phyloP scores from a whole-genome alignment of 139 green algal species.

The Chlamydomonas schloesseri region DNA sequence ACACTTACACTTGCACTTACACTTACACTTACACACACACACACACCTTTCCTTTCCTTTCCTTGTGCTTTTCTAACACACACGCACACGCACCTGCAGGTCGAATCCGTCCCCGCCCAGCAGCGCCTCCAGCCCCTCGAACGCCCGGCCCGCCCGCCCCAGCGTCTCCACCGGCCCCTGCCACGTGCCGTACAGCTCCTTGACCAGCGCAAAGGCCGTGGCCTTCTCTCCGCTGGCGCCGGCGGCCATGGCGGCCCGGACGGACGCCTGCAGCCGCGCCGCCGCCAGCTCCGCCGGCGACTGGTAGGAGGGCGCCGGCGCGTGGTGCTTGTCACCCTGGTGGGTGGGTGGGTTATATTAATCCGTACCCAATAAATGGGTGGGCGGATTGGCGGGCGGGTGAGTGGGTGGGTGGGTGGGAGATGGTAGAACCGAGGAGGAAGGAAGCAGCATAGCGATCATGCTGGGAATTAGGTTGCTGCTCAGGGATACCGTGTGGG shows the following conservation, averaged over 20 bases:
- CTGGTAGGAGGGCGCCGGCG: background rate
- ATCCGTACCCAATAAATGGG: too few relatives aligned
- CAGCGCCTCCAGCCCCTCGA: constrained; percentile 87
- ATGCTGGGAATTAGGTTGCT: too few relatives aligned
- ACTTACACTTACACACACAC: too few relatives aligned
- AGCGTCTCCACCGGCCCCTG: constrained; percentile 74
- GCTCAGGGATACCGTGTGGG: too few relatives aligned
- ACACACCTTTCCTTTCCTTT: too few relatives aligned
- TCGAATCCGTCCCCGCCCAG: constrained; percentile 81
- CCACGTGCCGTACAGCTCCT: constrained; percentile 72
- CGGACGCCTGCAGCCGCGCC: background rate
- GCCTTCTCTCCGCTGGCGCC: constrained; percentile 31
- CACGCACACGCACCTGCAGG: constrained; percentile 61
- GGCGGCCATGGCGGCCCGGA: constrained; percentile 2
- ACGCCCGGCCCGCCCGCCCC: constrained; percentile 76
- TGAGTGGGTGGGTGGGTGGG: too few relatives aligned
- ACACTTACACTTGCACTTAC: too few relatives aligned
- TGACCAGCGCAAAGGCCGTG: constrained; percentile 72
- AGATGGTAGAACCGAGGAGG: too few relatives aligned
- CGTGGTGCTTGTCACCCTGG: background rate
- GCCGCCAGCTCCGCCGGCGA: background rate
- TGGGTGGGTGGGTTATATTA: too few relatives aligned
- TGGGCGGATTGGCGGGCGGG: too few relatives aligned
- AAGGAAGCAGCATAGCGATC: too few relatives aligned
- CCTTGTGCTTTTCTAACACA: too few relatives aligned